Evolutionary conservation across 306 rosid species (phyloP), one percentile per base, ranked within the genome.

Genomic region (Astragalus glycyphyllos): DNA sequence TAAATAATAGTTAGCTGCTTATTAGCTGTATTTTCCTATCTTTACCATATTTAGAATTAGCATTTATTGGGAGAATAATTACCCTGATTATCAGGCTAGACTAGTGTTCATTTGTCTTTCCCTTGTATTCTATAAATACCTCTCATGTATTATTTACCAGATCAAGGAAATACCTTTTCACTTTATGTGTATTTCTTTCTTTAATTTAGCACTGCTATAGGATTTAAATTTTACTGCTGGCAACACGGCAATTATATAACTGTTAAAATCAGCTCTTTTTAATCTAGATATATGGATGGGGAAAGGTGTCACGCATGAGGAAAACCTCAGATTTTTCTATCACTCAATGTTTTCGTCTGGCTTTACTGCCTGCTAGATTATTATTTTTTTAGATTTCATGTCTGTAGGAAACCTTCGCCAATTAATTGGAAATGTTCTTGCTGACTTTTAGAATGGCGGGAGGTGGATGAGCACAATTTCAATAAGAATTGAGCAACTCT

Each of bases 391-490:
- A 8, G 57, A 51, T 31, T 54, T 44, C 38, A 2, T 60, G 11
- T 61, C 76, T 59, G 40, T 51, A 26, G 64, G 17, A 66, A 59
- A 60, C 17, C 58, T 38, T 58, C 50, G 12, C 49, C 15, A 62
- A 70, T 53, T 37, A 48, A 26, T 42, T 77, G 6, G 0, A 61
- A 61, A 38, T 50, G 44, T 41, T 51, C 47, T 63, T 41, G 31
- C 26, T 63, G 35, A 10, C 60, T 45, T 61, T 63, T 45, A 55
- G 65, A 45, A 67, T 8, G 6, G 44, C 48, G 44, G 37, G 69
- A 72, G 74, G 68, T 72, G 58, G 69, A 65, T 72, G 74, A 56
- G 12, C 44, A 64, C 5, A 35, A 11, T 78, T 65, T 71, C 11
- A 12, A 14, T 63, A 41, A 53, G 41, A 71, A 23, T 65, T 71